phyloP scores from a whole-genome alignment of 345 rosid species.

The Brassica nigra region DNA sequence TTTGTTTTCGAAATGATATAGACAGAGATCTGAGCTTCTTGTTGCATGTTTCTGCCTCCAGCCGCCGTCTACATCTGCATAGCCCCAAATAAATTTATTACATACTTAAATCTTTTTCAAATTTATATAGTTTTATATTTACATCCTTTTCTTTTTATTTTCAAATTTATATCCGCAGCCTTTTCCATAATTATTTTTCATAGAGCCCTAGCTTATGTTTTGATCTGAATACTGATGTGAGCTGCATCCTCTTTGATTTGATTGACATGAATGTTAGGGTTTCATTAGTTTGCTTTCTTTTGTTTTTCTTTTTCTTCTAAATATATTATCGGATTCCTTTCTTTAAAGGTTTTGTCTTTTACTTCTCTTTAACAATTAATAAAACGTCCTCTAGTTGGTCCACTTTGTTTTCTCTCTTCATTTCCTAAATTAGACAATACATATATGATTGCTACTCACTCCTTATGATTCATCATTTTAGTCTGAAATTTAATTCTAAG shows the following conservation, averaged over 20 bases:
- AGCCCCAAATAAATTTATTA: conserved; percentile 2
- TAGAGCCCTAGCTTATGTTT: conserved; percentile 33
- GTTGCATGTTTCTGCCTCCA: conserved; percentile 36
- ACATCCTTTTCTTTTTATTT: background rate
- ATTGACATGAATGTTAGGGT: conserved; percentile 51
- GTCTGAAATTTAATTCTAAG: background rate
- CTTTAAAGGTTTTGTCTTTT: conserved; percentile 45
- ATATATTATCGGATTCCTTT: conserved; percentile 42
- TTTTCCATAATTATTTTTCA: conserved; percentile 16
- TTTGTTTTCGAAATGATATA: conserved; percentile 18
- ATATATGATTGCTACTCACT: conserved; percentile 26
- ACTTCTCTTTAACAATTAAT: conserved; percentile 28
- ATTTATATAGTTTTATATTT: background rate
- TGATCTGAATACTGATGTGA: conserved; percentile 32
- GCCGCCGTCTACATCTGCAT: conserved; percentile 38
- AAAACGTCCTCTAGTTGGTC: conserved; percentile 13
- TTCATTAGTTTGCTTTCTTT: conserved; percentile 44
- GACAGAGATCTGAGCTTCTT: conserved; percentile 44
- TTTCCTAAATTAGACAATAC: conserved; percentile 25
- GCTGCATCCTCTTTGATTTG: conserved; percentile 46
- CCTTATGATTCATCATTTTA: conserved; percentile 15
- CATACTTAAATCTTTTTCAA: background rate
- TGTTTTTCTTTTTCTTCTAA: conserved; percentile 24
- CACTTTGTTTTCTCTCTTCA: conserved; percentile 20
- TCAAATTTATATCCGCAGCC: conserved; percentile 31